These are phyloP conservation scores for Kwoniella bestiolae DNA, from an alignment of 768 basidiomycete species.

Conservation along the genomic window DNA sequence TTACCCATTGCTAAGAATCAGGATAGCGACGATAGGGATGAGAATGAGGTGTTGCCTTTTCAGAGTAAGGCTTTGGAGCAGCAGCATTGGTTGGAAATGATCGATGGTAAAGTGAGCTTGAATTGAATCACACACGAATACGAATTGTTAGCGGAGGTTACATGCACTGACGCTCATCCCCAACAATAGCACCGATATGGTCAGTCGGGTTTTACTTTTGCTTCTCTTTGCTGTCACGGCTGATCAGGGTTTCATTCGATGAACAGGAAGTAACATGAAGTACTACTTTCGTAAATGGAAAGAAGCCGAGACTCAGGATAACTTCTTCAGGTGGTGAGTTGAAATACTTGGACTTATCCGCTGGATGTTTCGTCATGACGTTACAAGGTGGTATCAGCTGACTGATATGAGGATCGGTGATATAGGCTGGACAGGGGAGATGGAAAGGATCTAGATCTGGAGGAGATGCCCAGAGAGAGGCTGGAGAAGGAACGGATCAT, in stretches of 20 bases:
- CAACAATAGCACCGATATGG: conserved; percentile 50
- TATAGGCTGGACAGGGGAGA: conserved; percentile 68
- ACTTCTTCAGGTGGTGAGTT: conserved; percentile 64
- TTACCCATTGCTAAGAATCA: conserved; percentile 24
- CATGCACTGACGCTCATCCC: neutral
- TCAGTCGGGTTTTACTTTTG: neutral
- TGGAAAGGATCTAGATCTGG: conserved; percentile 65
- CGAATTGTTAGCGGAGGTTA: neutral
- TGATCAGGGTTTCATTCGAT: neutral
- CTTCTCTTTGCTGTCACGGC: neutral
- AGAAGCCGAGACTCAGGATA: conserved; percentile 66
- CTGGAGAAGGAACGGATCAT: conserved; percentile 66
- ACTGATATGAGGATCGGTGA: neutral
- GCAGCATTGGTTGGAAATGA: conserved; percentile 57
- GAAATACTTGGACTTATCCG: neutral
- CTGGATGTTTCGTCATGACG: neutral
- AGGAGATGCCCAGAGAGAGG: conserved; percentile 67
- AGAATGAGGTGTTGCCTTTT: conserved; percentile 40
- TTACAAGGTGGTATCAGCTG: conserved; percentile 2
- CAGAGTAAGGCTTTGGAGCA: conserved; percentile 47
- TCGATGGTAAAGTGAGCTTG: conserved; percentile 45
- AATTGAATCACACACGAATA: neutral
- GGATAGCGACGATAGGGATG: conserved; percentile 27
- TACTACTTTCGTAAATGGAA: conserved; percentile 68
- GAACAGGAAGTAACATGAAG: conserved; percentile 49